Base-by-base conservation (phyloP, 2,329 filamentous ascomycete genomes). In the Anthostomella pinea region DNA sequence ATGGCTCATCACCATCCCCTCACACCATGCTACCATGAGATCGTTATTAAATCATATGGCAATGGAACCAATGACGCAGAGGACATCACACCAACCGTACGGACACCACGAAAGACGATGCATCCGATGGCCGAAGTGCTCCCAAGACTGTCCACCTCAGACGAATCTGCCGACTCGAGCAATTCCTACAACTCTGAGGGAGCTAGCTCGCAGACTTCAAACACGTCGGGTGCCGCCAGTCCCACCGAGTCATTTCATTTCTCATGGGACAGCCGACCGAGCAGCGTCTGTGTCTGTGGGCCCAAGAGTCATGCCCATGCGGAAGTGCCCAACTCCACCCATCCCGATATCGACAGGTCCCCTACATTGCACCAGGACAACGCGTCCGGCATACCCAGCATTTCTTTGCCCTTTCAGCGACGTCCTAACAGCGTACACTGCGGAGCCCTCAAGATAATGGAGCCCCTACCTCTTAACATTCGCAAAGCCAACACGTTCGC, bases 31-130 rank as follows among this genome's bases (percentile, higher is more conserved):
- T 69, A 70, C 39, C 69, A 72, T 35, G 74, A 79, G 48, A 76
- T 77, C 18, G 58, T 76, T 0, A 64, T 77, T 6, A 64, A 69
- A 4, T 71, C 72, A 1, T 77, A 78, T 39, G 74, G 73, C 8
- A 77, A 77, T 31, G 72, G 72, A 1, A 73, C 67, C 3, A 71
- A 72, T 22, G 48, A 58, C 2, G 63, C 66, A 4, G 30, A 30
- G 9, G 22, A n/a, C 8, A 24, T 36, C 7, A 31, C 28, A 9
- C 22, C 33, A 22, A 18, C 11, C 6, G 15, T 33, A n/a, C 22
- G 13, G 9, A 16, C 24, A 25, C 32, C 31, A 13, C 39, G 30
- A 8, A 22, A 33, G 10, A 17, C 11, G 20, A 19, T 14, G 4
- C 13, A n/a, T 1, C 21, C 35, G 5, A 36, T 35, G 10, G 26